Evolutionary conservation across 352 stramenopile species (phyloP), one percentile per base, ranked within the genome.

Genomic region (Phytophthora citrophthora): DNA sequence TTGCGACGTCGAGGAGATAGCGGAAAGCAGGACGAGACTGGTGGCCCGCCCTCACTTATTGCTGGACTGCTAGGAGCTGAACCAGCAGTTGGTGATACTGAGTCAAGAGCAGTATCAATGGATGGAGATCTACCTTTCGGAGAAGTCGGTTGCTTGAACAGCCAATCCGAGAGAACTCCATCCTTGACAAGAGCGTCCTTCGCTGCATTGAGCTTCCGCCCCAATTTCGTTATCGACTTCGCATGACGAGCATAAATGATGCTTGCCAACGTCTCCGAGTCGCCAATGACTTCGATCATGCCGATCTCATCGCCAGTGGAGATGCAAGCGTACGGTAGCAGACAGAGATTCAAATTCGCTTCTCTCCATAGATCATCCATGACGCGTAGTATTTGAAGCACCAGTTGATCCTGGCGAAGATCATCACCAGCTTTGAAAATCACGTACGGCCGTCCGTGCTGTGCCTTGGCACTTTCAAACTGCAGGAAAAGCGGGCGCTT

Each of bases 351-450:
- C 10, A 98, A 67, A 0, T 66, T 85, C 15, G 88, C 80, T 29
- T 92, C 83, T 29, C 91, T 79, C 91, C 93, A 98, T 3, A 98
- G 56, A 23, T 90, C 76, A 56, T 98, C 90, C 90, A 98, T 97
- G 3, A 97, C 81, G 13, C 89, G 79, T 5, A 98, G 52, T 31
- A 98, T 76, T 61, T 98, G 91, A 39, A 97, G 76, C 50, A 97
- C 95, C 5, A 98, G 79, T 71, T 98, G 90, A 54, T 98, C 95
- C 61, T 98, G 95, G 5, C 94, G 90, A 34, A 98, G 62, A 61
- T 98, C 94, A 49, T 98, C 94, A 1, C 94, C 94, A 0, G 82
- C 83, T 65, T 98, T 98, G 74, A 98, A 97, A 51, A 98, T 96
- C 29, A 97, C 77, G 54, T 79, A 88, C 1, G 79, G 79, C 8